Evolutionary conservation across 305 asterid species (phyloP).

Genomic region (Solanum chacoense): DNA sequence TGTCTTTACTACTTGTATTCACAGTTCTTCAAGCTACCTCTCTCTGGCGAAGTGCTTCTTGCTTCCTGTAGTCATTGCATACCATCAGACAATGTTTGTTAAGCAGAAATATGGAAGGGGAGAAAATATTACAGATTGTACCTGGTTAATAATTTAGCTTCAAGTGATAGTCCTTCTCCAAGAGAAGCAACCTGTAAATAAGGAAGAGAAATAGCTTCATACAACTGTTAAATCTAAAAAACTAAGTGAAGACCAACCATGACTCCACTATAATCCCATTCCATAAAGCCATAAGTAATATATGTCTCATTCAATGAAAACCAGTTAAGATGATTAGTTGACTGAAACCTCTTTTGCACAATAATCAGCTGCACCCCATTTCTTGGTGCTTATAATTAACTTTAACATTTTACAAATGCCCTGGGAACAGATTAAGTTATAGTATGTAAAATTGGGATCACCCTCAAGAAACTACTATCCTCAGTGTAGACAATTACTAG

Average conservation of each 20-base stretch:
- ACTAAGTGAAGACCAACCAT: neutral
- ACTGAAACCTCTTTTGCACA: neutral
- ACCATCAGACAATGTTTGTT: conserved; percentile 24
- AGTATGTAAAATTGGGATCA: neutral
- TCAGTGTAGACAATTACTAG: neutral
- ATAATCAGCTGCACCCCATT: neutral
- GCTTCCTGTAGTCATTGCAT: conserved; percentile 62
- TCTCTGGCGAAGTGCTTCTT: conserved; percentile 91
- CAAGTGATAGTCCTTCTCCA: conserved; percentile 96
- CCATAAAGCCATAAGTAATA: neutral
- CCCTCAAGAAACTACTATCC: conserved; percentile 4
- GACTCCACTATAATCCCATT: neutral
- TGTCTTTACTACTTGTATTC: neutral
- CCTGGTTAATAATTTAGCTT: conserved; percentile 92
- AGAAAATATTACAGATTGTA: conserved; percentile 16
- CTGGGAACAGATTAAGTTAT: neutral
- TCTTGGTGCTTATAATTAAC: neutral
- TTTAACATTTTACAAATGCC: neutral
- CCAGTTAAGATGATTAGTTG: neutral
- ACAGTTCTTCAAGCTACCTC: conserved; percentile 42
- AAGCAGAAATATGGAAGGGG: conserved; percentile 7
- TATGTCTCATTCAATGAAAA: neutral
- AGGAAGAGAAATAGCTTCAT: conserved; percentile 4
- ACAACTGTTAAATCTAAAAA: neutral
- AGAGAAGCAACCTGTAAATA: conserved; percentile 76